Evolutionary conservation across 2,329 filamentous ascomycete species (phyloP).

Genomic region (Aphanocladium album): DNA sequence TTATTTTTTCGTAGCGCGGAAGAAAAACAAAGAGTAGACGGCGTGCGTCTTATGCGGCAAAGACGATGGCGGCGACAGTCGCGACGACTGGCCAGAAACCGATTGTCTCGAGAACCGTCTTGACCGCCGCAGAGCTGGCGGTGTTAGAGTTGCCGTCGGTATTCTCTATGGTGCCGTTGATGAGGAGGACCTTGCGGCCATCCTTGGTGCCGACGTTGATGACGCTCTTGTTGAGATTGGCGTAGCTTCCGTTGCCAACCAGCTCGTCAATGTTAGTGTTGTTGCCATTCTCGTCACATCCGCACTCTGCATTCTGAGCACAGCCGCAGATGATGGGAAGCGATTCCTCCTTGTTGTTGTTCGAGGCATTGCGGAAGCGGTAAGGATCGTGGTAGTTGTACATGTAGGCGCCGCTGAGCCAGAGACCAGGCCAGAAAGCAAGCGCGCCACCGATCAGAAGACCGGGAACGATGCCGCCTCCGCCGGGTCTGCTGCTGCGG

Average conservation of each 20-base stretch:
- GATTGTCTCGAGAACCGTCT: slow-evolving; percentile 30
- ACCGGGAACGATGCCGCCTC: slow-evolving; percentile 46
- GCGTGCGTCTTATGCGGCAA: slow-evolving; percentile 29
- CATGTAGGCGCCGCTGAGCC: slow-evolving; percentile 59
- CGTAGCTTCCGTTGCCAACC: slow-evolving; percentile 60
- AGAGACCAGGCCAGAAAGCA: slow-evolving; percentile 59
- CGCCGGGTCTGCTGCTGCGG: slow-evolving; percentile 33
- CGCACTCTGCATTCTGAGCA: slow-evolving; percentile 48
- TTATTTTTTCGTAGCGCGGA: neutral
- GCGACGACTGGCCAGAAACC: slow-evolving; percentile 48
- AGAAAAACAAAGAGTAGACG: neutral
- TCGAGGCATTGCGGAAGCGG: slow-evolving; percentile 46
- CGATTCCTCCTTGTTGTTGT: slow-evolving; percentile 33
- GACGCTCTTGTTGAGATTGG: slow-evolving; percentile 54
- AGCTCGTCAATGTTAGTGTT: slow-evolving; percentile 57
- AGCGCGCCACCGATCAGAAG: slow-evolving; percentile 44
- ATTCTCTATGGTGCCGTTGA: slow-evolving; percentile 66
- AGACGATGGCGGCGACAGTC: slow-evolving; percentile 40
- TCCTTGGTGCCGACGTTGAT: slow-evolving; percentile 56
- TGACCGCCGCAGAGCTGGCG: slow-evolving; percentile 29
- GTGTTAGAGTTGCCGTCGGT: slow-evolving; percentile 34
- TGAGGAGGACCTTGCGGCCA: slow-evolving; percentile 60
- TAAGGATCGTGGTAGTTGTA: slow-evolving; percentile 45
- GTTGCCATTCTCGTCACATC: slow-evolving; percentile 61
- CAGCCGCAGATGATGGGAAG: slow-evolving; percentile 42